Conservation (phyloP, 768 basidiomycete genomes). For the Dentipellis fragilis region DNA sequence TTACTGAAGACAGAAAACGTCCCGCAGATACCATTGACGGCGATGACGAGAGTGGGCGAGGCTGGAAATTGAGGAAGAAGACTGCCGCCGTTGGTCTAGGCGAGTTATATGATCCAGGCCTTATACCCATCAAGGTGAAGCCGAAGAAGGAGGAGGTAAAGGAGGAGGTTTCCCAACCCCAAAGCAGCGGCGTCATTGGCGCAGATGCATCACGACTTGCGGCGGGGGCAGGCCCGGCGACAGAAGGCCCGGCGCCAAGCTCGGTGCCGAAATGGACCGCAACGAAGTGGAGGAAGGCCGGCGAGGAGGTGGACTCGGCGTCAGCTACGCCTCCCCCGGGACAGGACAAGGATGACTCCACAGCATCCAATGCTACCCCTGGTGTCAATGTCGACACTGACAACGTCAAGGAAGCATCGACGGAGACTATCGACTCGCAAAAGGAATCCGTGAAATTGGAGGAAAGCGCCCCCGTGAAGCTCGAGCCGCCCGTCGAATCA, state of each 20-base stretch:
- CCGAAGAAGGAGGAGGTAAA: constrained; percentile 35
- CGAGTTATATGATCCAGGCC: constrained; percentile 73
- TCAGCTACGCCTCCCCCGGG: background rate
- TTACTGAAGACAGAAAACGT: constrained; percentile 15
- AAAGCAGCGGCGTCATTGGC: background rate
- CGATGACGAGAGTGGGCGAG: constrained; percentile 43
- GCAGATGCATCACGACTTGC: background rate
- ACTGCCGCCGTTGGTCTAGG: constrained; percentile 51
- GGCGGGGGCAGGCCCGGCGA: background rate
- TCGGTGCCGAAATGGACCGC: constrained; percentile 11
- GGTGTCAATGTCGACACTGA: background rate
- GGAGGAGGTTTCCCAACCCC: constrained; percentile 2
- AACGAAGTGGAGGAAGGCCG: constrained; percentile 12
- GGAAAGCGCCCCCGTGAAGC: constrained; percentile 2
- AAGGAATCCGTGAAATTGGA: constrained; percentile 2
- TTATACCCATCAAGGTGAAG: constrained; percentile 57
- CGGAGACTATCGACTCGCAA: background rate
- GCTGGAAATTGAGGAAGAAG: constrained; percentile 64
- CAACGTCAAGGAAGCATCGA: background rate
- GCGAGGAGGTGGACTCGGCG: background rate
- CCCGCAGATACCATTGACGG: constrained; percentile 14
- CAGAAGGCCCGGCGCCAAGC: background rate
- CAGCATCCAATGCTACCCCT: background rate
- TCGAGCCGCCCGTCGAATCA: background rate
- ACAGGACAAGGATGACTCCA: background rate